A percentile compares a stretch with the other conserved stretches of the same genome.
These are phyloP conservation scores for Taphrina flavorubra DNA, from an alignment of 1,139 yeast genomes.

Conservation along the genomic window DNA sequence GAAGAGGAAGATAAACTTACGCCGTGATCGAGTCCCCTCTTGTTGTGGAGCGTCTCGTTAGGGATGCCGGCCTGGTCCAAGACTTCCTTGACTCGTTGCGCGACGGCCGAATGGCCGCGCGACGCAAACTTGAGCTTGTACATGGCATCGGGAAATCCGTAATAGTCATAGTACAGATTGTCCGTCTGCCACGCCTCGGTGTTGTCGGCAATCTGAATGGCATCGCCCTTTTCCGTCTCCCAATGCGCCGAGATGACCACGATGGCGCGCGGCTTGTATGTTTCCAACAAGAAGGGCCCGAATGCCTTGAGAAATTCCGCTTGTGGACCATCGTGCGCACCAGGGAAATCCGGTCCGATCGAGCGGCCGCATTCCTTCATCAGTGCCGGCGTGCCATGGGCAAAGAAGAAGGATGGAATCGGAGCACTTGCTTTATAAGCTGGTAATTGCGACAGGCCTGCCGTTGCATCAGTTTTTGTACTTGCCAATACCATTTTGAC, in stretches of 20 bases:
- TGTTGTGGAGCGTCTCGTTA: conserved; percentile 53
- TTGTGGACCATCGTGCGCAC: conserved; percentile 30
- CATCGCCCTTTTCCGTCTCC: conserved; percentile 57
- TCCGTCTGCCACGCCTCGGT: conserved; percentile 48
- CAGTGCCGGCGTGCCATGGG: conserved; percentile 37
- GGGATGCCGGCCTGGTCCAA: conserved; percentile 54
- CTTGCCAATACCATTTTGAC: neutral
- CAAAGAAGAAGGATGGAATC: conserved; percentile 39
- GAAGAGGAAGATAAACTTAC: conserved; percentile 80
- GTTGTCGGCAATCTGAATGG: conserved; percentile 62
- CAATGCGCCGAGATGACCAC: conserved; percentile 77
- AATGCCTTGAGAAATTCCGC: conserved; percentile 23
- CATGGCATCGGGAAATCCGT: conserved; percentile 69
- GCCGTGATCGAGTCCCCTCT: conserved; percentile 79
- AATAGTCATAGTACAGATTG: conserved; percentile 69
- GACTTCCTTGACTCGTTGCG: conserved; percentile 56
- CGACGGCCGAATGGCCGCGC: conserved; percentile 55
- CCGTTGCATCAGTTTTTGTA: neutral
- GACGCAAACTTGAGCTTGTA: conserved; percentile 68
- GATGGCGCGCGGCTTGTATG: conserved; percentile 66
- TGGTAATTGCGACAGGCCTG: conserved; percentile 10
- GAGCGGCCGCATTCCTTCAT: conserved; percentile 9
- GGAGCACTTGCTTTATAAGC: neutral
- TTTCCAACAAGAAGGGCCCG: conserved; percentile 45
- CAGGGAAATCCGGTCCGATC: conserved; percentile 10